phyloP scores from a whole-genome alignment of 192 early-diverging fungal species.

The Powellomyces hirtus region DNA sequence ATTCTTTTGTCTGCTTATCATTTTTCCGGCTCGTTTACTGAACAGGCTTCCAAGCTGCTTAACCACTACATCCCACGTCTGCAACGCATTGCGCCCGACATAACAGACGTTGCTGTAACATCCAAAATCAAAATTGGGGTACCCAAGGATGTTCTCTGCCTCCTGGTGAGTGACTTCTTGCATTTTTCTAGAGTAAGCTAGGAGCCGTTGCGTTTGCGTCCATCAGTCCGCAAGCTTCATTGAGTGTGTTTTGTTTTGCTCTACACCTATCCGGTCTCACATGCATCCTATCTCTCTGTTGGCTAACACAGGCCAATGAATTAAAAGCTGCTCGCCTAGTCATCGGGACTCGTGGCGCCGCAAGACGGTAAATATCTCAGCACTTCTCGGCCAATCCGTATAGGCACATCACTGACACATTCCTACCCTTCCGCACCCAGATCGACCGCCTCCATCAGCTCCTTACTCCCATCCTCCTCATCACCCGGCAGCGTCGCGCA shows the following conservation, averaged over 20 bases:
- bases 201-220: background rate
- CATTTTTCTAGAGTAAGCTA: background rate
- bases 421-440: background rate
- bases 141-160: background rate
- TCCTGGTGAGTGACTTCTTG: background rate
- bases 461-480: background rate
- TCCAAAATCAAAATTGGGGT: conserved; percentile 1
- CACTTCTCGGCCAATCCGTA: background rate
- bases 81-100: background rate
- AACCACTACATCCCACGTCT: conserved; percentile 1
- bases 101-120: background rate
- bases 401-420: background rate
- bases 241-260: background rate
- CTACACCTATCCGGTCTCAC: background rate
- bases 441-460: background rate
- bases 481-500: background rate
- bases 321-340: background rate
- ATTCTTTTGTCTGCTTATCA: too few relatives aligned
- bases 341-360: background rate
- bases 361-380: background rate
- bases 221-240: background rate
- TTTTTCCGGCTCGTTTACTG: background rate
- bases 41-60: conserved; percentile 1
- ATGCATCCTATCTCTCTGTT: background rate
- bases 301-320: background rate